These are phyloP conservation scores for Paragyromitra xinjiangensis DNA, from an alignment of 495 filamentous ascomycete genomes.

Conservation along the genomic window DNA sequence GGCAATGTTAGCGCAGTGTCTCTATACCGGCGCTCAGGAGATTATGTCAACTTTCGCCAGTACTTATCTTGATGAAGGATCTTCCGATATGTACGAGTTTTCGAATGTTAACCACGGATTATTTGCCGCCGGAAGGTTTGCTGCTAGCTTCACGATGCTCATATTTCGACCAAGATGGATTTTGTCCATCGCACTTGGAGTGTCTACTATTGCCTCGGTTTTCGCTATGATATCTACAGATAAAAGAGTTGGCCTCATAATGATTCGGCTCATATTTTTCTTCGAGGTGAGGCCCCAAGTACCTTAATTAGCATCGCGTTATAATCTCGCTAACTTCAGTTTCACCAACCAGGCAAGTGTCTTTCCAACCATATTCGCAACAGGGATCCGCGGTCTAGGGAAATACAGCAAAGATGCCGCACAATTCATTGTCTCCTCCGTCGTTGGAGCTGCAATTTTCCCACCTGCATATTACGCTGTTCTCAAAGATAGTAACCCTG, in stretches of 20 bases:
- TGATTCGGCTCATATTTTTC: conserved; percentile 67
- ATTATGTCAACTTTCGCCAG: conserved; percentile 60
- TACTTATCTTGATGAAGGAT: conserved; percentile 18
- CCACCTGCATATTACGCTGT: conserved; percentile 66
- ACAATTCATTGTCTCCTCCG: conserved; percentile 65
- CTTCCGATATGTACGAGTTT: conserved; percentile 45
- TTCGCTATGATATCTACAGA: conserved; percentile 65
- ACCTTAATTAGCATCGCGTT: not conserved
- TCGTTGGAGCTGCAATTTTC: conserved; percentile 67
- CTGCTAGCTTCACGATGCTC: conserved; percentile 66
- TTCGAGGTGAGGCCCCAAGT: conserved; percentile 57
- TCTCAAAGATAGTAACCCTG: conserved; percentile 55
- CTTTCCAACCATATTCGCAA: conserved; percentile 71
- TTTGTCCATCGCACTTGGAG: conserved; percentile 67
- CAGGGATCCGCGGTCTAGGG: conserved; percentile 69
- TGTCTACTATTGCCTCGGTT: conserved; percentile 66
- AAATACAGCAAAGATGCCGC: conserved; percentile 69
- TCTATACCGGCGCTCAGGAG: conserved; percentile 75
- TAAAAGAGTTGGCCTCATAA: conserved; percentile 62
- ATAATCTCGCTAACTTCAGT: not conserved
- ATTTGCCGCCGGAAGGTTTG: conserved; percentile 71
- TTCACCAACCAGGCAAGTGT: conserved; percentile 62
- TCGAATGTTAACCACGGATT: conserved; percentile 67
- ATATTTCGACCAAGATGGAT: conserved; percentile 71
- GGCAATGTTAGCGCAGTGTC: conserved; percentile 69